Evolutionary conservation across 129 eudicot species (phyloP).

Genomic region (Glebionis coronaria): DNA sequence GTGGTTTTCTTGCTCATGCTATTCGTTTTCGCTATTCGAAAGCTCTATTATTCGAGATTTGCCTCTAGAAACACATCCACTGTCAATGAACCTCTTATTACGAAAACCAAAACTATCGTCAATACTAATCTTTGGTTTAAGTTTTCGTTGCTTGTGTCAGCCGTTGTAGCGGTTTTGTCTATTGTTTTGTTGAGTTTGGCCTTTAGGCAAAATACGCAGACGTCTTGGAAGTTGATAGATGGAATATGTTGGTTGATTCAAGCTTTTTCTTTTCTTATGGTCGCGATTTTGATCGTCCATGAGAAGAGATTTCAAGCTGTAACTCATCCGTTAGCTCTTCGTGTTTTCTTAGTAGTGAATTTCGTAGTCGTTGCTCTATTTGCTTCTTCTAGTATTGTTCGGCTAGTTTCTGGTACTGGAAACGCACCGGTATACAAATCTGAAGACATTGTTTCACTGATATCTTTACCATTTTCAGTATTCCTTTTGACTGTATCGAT

Average conservation of each 20-base stretch:
- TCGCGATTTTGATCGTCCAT: constrained; percentile 47
- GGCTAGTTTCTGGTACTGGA: constrained; percentile 34
- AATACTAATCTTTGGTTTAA: constrained; percentile 47
- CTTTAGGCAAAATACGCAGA: constrained; percentile 20
- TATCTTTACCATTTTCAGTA: constrained; percentile 40
- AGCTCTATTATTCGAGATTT: constrained; percentile 43
- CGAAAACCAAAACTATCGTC: constrained; percentile 17
- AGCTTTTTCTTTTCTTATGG: constrained; percentile 46
- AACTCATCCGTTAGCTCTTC: constrained; percentile 59
- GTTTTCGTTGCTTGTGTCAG: constrained; percentile 38
- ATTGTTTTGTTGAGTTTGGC: constrained; percentile 39
- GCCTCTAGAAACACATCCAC: constrained; percentile 28
- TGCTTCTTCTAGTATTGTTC: constrained; percentile 39
- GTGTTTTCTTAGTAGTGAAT: constrained; percentile 49
- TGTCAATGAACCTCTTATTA: constrained; percentile 40
- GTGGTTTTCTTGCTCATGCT: constrained; percentile 44
- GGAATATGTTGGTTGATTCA: constrained; percentile 67
- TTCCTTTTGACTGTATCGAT: constrained; percentile 49
- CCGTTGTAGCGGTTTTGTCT: constrained; percentile 30
- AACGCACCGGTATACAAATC: constrained; percentile 17
- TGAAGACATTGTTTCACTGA: constrained; percentile 49
- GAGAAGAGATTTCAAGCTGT: constrained; percentile 66
- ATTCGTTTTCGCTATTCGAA: constrained; percentile 40
- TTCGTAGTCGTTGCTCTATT: constrained; percentile 39
- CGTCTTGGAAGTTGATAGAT: constrained; percentile 49